Percentiles rank a stretch among this genome's conserved stretches.
Conservation (phyloP, 2,329 filamentous ascomycete species). For the Harringtonia aguacate region DNA sequence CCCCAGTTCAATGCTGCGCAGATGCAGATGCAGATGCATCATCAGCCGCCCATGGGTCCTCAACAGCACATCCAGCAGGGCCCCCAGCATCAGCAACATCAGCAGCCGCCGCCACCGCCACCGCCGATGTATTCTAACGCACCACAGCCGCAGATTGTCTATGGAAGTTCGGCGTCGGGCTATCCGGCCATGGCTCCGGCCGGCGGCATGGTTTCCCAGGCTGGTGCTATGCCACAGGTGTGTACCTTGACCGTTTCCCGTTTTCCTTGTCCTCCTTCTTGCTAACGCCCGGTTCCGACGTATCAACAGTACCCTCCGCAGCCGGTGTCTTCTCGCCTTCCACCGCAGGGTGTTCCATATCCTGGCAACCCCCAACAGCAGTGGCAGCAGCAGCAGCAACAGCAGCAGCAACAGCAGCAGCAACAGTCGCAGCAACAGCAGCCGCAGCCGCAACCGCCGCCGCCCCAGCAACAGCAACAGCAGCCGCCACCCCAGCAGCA, state of each 20-base stretch:
- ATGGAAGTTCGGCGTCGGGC: constrained; percentile 29
- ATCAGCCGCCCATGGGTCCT: neutral
- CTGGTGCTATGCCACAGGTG: constrained; percentile 28
- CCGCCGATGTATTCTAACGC: constrained; percentile 24
- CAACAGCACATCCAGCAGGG: neutral
- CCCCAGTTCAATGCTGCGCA: constrained; percentile 25
- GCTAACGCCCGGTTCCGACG: neutral
- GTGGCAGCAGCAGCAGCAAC: constrained; percentile 18
- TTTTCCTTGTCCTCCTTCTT: neutral
- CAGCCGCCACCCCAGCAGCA: constrained; percentile 14
- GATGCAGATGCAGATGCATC: constrained; percentile 28
- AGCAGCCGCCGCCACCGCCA: constrained; percentile 1
- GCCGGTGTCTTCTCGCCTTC: constrained; percentile 11
- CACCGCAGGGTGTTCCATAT: constrained; percentile 14
- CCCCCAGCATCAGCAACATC: constrained; percentile 2
- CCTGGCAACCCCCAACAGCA: constrained; percentile 23
- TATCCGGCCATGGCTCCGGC: constrained; percentile 32
- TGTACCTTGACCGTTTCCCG: constrained; percentile 15
- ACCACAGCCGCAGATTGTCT: constrained; percentile 34
- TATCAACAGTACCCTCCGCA: constrained; percentile 23
- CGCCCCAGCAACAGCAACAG: constrained; percentile 22
- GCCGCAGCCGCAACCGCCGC: neutral
- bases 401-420: constrained; percentile 18
- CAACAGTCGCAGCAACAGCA: constrained; percentile 23
- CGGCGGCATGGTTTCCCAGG: constrained; percentile 31